Percentiles rank a stretch among this genome's conserved stretches.
Evolutionary conservation across 2,329 filamentous ascomycete genomes (phyloP).

Genomic region (Septoria linicola): DNA sequence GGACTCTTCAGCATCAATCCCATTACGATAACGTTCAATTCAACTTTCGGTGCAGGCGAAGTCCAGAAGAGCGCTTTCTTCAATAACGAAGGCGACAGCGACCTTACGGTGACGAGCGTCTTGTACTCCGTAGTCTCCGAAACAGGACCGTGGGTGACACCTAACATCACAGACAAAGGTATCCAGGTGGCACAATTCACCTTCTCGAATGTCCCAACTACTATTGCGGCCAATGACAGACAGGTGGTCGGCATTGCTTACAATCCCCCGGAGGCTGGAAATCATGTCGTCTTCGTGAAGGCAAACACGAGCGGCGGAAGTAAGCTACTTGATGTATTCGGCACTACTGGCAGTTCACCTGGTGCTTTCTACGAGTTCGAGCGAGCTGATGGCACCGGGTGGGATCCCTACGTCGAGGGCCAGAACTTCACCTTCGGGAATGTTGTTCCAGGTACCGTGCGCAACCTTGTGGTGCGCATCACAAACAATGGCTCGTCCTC

Average conservation of each 20-base stretch:
- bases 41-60: slow-evolving; percentile 6
- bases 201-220: slow-evolving; percentile 9
- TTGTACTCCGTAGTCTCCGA: slow-evolving; percentile 7
- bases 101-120: slow-evolving; percentile 4
- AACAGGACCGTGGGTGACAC: slow-evolving; percentile 11
- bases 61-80: slow-evolving; percentile 10
- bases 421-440: slow-evolving; percentile 15
- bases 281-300: slow-evolving; percentile 12
- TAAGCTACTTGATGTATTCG: slow-evolving; percentile 14
- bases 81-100: slow-evolving; percentile 6
- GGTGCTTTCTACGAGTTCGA: slow-evolving; percentile 11
- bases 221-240: slow-evolving; percentile 6
- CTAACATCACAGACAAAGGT: slow-evolving; percentile 9
- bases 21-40: slow-evolving; percentile 5
- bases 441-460: slow-evolving; percentile 6
- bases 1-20: slow-evolving; percentile 6
- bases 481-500: slow-evolving; percentile 16
- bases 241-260: slow-evolving; percentile 6
- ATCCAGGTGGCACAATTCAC: slow-evolving; percentile 11
- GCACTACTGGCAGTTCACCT: slow-evolving; percentile 11
- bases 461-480: slow-evolving; percentile 8
- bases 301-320: slow-evolving; percentile 3
- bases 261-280: slow-evolving; percentile 10
- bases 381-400: slow-evolving; percentile 1
- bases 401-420: slow-evolving; percentile 7